Conservation (phyloP, 2,329 filamentous ascomycete species). For the Pseudopyrenochaeta lycopersici region DNA sequence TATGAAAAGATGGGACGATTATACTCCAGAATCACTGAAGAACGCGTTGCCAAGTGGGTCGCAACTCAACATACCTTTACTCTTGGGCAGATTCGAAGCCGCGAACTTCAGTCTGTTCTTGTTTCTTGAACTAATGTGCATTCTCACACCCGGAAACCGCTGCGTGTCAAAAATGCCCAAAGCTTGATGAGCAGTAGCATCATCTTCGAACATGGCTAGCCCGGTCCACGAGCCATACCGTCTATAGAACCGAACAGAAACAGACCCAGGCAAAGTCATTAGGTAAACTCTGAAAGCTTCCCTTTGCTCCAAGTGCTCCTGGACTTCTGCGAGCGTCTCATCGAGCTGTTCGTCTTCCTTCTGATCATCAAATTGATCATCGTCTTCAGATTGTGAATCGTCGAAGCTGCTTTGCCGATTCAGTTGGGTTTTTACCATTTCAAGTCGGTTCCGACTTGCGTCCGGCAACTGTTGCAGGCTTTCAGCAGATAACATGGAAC, state of each 20-base stretch:
- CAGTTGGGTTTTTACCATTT: slow-evolving; percentile 17
- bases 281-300: slow-evolving; percentile 29
- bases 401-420: slow-evolving; percentile 3
- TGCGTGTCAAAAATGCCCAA: slow-evolving; percentile 22
- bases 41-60: too few species aligned
- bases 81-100: background rate
- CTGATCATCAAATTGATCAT: background rate
- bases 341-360: slow-evolving; percentile 9
- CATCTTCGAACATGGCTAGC: slow-evolving; percentile 25
- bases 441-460: slow-evolving; percentile 27
- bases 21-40: too few species aligned
- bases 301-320: slow-evolving; percentile 20
- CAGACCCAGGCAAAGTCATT: slow-evolving; percentile 24
- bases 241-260: slow-evolving; percentile 29
- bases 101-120: slow-evolving; percentile 29
- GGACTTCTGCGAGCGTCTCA: slow-evolving; percentile 9
- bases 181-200: slow-evolving; percentile 18
- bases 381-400: slow-evolving; percentile 7
- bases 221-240: slow-evolving; percentile 33
- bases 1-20: too few species aligned
- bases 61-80: background rate
- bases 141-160: slow-evolving; percentile 22
- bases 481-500: slow-evolving; percentile 28
- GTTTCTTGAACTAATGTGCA: slow-evolving; percentile 19
- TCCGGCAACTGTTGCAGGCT: slow-evolving; percentile 38